Evolutionary conservation across 2,329 filamentous ascomycete genomes (phyloP), one percentile per base, ranked within the genome.

Genomic region (Hypoxylon sp.): DNA sequence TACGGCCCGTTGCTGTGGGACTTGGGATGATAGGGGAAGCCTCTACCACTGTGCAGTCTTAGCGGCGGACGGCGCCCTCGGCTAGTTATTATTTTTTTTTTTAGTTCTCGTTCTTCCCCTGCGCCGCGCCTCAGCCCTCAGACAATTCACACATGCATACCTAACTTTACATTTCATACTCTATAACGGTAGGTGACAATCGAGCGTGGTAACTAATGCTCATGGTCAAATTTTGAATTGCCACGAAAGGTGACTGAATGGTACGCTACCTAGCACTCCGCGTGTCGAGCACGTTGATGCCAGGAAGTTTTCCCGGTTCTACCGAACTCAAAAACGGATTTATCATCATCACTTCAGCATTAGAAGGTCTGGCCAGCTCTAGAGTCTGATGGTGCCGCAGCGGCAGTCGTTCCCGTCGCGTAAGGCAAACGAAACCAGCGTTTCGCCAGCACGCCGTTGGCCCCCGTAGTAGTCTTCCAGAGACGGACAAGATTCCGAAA

Each of bases 341-440:
- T 74, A 74, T 74, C 72, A 75, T 75, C 72, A 73, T 74, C 65
- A 72, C 71, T 75, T 75, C 70, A 74, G 70, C 73, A 71, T 63
- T 39, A 44, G 59, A 48, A 24, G 65, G 55, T 67, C 66, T 66
- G 53, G 68, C 63, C 63, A 63, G 63, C 54, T 67, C 69, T 61
- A 64, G 55, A 59, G 48, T 51, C 51, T 47, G 33, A 59, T 62
- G 59, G 44, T 53, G 62, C 52, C 54, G 58, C 42, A 42, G 47
- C 59, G 62, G 59, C 62, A 61, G 54, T 70, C 54, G 22, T 54
- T 66, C 59, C 58, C 63, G 44, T 57, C 48, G 39, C 39, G 57
- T 48, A 63, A 68, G 62, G 69, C 53, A 47, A 19, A 33, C 44
- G 3, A 59, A 52, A 46, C 63, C 59, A 63, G 53, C 39, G 60